Evolutionary conservation across 805 yeast species (phyloP).

Genomic region (Ogataea paradorogensis): DNA sequence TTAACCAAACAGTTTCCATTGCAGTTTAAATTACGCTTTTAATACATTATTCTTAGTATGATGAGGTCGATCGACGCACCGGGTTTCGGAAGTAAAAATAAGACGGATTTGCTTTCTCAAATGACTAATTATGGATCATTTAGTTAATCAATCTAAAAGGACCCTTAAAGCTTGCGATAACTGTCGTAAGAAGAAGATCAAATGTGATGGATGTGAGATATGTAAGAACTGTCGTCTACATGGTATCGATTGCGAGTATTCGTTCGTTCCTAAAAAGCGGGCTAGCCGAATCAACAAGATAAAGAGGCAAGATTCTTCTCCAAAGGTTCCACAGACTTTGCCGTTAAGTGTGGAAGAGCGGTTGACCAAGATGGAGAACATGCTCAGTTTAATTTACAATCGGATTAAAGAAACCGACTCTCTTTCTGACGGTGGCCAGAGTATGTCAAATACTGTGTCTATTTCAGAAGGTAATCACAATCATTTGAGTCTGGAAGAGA

Average conservation of each 20-base stretch:
- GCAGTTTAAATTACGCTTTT: background rate
- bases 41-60: too few species aligned
- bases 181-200: constrained; percentile 48
- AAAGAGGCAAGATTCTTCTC: background rate
- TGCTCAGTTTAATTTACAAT: constrained; percentile 3
- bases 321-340: too few species aligned
- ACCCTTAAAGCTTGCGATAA: constrained; percentile 48
- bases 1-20: background rate
- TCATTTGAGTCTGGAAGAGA: constrained; percentile 16
- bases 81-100: background rate
- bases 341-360: background rate
- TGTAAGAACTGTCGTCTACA: constrained; percentile 42
- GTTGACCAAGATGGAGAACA: background rate
- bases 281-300: background rate
- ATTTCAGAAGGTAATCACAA: constrained; percentile 2
- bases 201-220: constrained; percentile 45
- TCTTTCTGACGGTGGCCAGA: background rate
- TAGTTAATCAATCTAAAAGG: constrained; percentile 19
- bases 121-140: too few species aligned
- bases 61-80: background rate
- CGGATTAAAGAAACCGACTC: background rate
- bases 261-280: constrained; percentile 33
- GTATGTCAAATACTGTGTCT: background rate
- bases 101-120: too few species aligned
- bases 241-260: constrained; percentile 35